Percentiles rank a stretch among this genome's conserved stretches.
phyloP scores from a whole-genome alignment of 2,329 filamentous ascomycete species.

The Metarhizium guizhouense region DNA sequence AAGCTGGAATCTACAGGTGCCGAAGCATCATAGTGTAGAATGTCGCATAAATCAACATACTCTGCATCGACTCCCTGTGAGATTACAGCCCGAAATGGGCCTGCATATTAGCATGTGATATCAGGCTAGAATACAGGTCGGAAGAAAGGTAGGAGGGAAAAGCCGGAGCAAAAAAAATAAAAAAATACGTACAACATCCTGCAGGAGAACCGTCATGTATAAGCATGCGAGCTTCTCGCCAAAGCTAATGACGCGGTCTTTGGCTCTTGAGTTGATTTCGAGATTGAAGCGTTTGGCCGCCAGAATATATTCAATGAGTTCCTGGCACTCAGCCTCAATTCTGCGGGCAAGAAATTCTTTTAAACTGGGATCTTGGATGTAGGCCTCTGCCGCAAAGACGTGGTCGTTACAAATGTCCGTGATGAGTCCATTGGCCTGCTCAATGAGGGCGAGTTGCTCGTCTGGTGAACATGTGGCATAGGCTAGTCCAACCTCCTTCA shows the following conservation, averaged over 20 bases:
- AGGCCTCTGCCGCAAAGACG: conserved; percentile 57
- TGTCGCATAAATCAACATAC: conserved; percentile 82
- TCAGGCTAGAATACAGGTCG: background rate
- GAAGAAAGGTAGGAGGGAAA: background rate
- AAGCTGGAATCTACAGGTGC: conserved; percentile 57
- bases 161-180: background rate
- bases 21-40: conserved; percentile 58
- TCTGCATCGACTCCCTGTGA: conserved; percentile 66
- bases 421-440: conserved; percentile 65
- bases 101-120: conserved; percentile 1
- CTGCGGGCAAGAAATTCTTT: conserved; percentile 51
- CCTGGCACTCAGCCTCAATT: conserved; percentile 71
- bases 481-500: conserved; percentile 42
- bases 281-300: conserved; percentile 58
- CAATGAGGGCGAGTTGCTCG: conserved; percentile 43
- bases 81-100: conserved; percentile 16
- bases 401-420: conserved; percentile 78
- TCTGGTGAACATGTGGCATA: conserved; percentile 39
- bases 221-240: conserved; percentile 93
- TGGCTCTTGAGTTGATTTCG: conserved; percentile 69
- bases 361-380: conserved; percentile 49
- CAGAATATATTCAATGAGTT: conserved; percentile 64
- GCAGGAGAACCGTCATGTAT: conserved; percentile 78
- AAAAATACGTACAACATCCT: conserved; percentile 49
- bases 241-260: conserved; percentile 85